phyloP scores from a whole-genome alignment of 257 asterid genomes.

The Parsonsia alboflavescens region DNA sequence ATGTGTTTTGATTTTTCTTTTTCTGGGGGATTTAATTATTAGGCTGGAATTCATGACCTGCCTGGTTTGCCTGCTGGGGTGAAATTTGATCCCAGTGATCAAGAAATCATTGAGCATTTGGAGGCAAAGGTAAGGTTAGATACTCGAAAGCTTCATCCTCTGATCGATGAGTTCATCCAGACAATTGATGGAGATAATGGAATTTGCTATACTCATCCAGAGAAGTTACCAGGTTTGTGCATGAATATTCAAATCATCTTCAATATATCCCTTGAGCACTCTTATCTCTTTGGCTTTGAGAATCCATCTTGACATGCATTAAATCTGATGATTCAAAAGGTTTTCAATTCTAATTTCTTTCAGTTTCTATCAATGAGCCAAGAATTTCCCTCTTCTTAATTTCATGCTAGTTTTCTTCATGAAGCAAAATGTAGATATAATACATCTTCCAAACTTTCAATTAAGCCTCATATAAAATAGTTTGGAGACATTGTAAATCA shows the following conservation, averaged over 20 bases:
- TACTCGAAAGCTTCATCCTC: constrained; percentile 34
- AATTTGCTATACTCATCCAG: constrained; percentile 47
- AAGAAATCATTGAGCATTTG: constrained; percentile 43
- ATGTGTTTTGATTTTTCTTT: not conserved
- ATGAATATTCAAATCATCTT: not conserved
- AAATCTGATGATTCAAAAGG: not conserved
- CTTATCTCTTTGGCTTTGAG: constrained; percentile 1
- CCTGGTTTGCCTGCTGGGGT: constrained; percentile 47
- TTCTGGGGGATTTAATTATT: not conserved
- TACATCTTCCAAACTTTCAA: too few species aligned
- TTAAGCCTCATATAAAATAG: too few species aligned
- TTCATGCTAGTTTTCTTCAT: not conserved
- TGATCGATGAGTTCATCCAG: constrained; percentile 43
- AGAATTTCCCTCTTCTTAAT: not conserved
- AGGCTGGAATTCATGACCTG: constrained; percentile 38
- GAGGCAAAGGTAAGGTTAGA: constrained; percentile 43
- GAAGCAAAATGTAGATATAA: not conserved
- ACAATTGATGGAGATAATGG: constrained; percentile 42
- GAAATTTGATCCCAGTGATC: constrained; percentile 51
- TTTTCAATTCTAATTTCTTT: not conserved
- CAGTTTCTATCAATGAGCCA: not conserved
- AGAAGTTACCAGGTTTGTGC: constrained; percentile 35
- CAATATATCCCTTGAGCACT: not conserved
- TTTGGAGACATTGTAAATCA: too few species aligned
- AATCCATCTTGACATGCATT: not conserved